These are phyloP conservation scores for Euphorbia schlechtendalii DNA, from an alignment of 441 rosid genomes.

Conservation along the genomic window DNA sequence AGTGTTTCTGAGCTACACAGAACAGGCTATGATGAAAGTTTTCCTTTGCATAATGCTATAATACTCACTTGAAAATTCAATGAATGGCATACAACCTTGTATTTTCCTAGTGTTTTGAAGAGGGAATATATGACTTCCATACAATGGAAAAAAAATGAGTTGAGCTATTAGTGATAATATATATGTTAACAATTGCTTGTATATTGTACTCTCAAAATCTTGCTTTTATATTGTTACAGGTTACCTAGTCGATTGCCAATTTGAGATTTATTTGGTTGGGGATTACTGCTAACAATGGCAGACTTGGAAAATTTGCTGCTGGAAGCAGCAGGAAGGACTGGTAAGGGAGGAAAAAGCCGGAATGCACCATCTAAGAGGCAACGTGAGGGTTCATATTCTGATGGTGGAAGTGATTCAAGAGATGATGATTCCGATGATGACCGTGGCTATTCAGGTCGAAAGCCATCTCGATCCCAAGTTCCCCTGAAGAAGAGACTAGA, in stretches of 20 bases:
- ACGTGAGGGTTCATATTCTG: conserved; percentile 79
- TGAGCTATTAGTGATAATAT: neutral
- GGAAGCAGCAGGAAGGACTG: conserved; percentile 95
- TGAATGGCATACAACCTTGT: neutral
- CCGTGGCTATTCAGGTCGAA: conserved; percentile 59
- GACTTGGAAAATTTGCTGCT: conserved; percentile 84
- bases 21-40: neutral
- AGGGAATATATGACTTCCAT: neutral
- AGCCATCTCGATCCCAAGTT: conserved; percentile 87
- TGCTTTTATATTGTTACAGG: conserved; percentile 4
- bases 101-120: neutral
- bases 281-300: conserved; percentile 36
- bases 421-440: conserved; percentile 79
- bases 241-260: conserved; percentile 5
- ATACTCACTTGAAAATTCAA: neutral
- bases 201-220: neutral
- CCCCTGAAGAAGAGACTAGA: conserved; percentile 87
- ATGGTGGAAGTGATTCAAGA: conserved; percentile 83
- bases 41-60: neutral
- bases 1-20: neutral
- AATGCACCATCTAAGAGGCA: conserved; percentile 57
- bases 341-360: conserved; percentile 46
- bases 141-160: neutral
- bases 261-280: conserved; percentile 12
- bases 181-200: neutral